Percentiles rank a stretch among this genome's conserved stretches.
phyloP scores from a whole-genome alignment of 1,284 basidiomycete genomes.

The Leucoagaricus sp. region DNA sequence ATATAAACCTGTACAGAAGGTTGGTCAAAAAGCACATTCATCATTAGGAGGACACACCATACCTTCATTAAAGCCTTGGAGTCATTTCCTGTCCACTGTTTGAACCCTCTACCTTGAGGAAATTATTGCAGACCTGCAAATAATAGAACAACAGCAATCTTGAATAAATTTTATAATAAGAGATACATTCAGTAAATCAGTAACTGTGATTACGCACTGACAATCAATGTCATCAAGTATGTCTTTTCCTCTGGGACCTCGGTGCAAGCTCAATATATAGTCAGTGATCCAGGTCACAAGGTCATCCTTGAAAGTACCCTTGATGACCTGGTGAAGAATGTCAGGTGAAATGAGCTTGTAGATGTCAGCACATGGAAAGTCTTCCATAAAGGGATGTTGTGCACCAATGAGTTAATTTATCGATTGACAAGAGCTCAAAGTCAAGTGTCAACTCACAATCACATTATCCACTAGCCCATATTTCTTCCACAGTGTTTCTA shows the following conservation, averaged over 20 bases:
- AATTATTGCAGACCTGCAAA: conserved; percentile 24
- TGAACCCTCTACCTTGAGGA: conserved; percentile 25
- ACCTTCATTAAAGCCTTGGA: conserved; percentile 33
- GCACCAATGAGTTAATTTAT: neutral
- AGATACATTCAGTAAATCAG: too few species aligned
- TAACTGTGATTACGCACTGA: too few species aligned
- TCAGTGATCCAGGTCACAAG: conserved; percentile 9
- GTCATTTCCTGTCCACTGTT: conserved; percentile 32
- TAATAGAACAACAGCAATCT: conserved; percentile 18
- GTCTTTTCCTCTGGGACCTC: neutral
- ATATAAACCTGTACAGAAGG: too few species aligned
- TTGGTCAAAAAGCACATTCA: too few species aligned
- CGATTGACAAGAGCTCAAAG: neutral
- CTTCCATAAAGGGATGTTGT: conserved; percentile 11
- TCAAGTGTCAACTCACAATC: neutral
- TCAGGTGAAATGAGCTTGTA: conserved; percentile 10
- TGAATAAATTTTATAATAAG: too few species aligned
- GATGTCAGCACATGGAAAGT: conserved; percentile 14
- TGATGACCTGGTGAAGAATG: conserved; percentile 16
- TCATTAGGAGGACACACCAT: too few species aligned
- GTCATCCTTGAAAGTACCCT: conserved; percentile 18
- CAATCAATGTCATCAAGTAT: conserved; percentile 14
- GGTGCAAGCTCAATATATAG: neutral
- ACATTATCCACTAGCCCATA: neutral
- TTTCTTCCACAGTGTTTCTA: neutral